Conservation (phyloP, 2,329 filamentous ascomycete species). For the Exophiala lecanii-corni region DNA sequence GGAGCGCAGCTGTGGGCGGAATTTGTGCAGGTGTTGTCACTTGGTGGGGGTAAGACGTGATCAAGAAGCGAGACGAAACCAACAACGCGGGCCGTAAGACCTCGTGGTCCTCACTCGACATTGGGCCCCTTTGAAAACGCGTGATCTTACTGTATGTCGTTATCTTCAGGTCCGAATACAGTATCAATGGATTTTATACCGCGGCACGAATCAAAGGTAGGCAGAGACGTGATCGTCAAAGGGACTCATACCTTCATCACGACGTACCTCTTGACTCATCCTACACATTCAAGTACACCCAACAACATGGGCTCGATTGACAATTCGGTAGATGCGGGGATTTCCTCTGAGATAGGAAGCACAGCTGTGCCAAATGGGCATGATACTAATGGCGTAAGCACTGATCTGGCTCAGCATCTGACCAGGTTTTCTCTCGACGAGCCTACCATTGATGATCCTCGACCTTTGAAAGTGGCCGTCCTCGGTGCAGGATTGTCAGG, state of each 20-base stretch:
- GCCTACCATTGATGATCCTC: slow-evolving; percentile 29
- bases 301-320: neutral
- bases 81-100: neutral
- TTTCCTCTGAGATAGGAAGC: neutral
- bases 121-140: neutral
- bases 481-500: slow-evolving; percentile 39
- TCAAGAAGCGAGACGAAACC: neutral
- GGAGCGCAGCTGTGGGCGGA: too few relatives aligned
- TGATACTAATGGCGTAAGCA: neutral
- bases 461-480: slow-evolving; percentile 33
- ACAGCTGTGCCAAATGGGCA: neutral
- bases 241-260: too few relatives aligned
- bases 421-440: neutral
- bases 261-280: too few relatives aligned
- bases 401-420: neutral
- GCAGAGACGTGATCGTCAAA: too few relatives aligned
- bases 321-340: neutral
- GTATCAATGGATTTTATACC: too few relatives aligned
- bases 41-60: slow-evolving; percentile 1
- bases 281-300: neutral
- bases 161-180: too few relatives aligned
- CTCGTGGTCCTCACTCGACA: neutral
- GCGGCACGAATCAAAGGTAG: too few relatives aligned
- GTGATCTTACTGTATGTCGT: neutral
- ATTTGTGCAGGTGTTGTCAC: neutral